Base-by-base conservation (phyloP, 192 early-diverging fungal genomes). In the Podila clonocystis region DNA sequence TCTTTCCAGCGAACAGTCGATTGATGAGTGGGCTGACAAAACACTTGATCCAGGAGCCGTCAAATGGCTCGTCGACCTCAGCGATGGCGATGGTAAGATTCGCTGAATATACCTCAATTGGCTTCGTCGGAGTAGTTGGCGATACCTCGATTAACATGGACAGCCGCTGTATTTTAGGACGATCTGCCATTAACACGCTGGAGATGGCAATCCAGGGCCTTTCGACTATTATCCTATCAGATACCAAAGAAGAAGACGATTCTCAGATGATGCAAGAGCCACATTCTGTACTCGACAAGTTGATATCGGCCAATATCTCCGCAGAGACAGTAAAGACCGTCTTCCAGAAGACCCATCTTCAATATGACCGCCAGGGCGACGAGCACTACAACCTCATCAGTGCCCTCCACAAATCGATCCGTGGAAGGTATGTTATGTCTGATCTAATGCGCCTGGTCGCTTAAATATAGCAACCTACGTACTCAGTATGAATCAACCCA, bases 381-480 rank as follows among this genome's bases (percentile, higher is more conserved):
- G 92, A 96, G 73, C 96, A 97, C 83, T 96, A 95, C 73, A 92
- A 97, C 38, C 87, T 93, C 8, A 97, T 97, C 50, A 95, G 94
- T 61, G 96, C 96, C 0, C 67, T 97, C 17, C 95, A 97, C 83
- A 97, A 97, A 80, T 93, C 91, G 68, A 86, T 97, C 31, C 91
- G 95, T n/a, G 95, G 95, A 62, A 84, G 88, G 88, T 89, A 82
- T 60, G 65, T 11, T 6, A 13, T 30, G 50, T 50, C 13, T 5
- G 24, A 15, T 0, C 29, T 36, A 26, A 22, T 15, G 41, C 41
- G 4, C 15, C 15, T 45, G 41, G 4, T 15, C 41, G 41, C 15
- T 15, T 15, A 8, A 15, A 17, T 45, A 45, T 12, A 2, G 3
- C 41, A 15, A 45, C 41, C 41, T 17, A 4, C 41, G 3, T 45